phyloP scores from a whole-genome alignment of 768 basidiomycete genomes.

The Pleurotus tuber-regium region DNA sequence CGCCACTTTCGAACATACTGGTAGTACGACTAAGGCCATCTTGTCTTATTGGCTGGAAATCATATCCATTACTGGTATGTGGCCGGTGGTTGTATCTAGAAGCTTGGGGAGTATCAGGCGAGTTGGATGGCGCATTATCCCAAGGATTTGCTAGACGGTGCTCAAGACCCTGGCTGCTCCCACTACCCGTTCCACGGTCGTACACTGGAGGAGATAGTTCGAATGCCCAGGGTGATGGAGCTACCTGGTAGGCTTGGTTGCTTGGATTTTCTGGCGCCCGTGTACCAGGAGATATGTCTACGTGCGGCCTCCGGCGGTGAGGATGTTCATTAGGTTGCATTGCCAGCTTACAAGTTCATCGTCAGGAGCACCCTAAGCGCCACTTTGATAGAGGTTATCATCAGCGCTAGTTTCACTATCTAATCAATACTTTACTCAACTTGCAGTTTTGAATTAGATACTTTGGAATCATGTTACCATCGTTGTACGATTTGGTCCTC shows the following conservation, averaged over 20 bases:
- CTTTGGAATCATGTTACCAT: too few relatives aligned
- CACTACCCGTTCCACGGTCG: not conserved
- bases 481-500: too few relatives aligned
- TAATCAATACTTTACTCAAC: too few relatives aligned
- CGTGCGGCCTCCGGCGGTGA: conserved; percentile 1
- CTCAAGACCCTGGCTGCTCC: not conserved
- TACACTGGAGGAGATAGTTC: not conserved
- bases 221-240: conserved; percentile 5
- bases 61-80: not conserved
- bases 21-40: conserved; percentile 5
- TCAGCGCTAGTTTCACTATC: too few relatives aligned
- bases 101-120: not conserved
- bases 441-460: too few relatives aligned
- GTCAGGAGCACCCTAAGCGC: too few relatives aligned
- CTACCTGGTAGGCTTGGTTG: not conserved
- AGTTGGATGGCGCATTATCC: not conserved
- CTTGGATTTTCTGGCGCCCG: not conserved
- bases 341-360: not conserved
- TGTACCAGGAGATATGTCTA: not conserved
- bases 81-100: not conserved
- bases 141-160: conserved; percentile 3
- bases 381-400: too few relatives aligned
- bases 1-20: conserved; percentile 8
- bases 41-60: not conserved
- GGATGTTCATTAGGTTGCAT: conserved; percentile 7